Evolutionary conservation across 805 yeast species (phyloP).

Genomic region (Nakazawaea peltata): DNA sequence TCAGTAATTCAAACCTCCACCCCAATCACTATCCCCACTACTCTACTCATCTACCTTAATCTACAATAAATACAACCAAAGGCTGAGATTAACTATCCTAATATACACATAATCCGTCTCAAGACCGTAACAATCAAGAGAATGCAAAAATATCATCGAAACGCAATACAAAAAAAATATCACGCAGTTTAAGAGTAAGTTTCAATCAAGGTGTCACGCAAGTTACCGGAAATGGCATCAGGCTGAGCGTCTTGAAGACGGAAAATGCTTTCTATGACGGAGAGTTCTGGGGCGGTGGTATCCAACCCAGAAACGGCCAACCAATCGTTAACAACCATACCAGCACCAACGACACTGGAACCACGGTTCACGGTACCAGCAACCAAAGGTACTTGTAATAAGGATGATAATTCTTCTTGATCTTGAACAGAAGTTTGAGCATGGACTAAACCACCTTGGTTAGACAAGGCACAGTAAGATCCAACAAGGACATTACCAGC

Average conservation of each 20-base stretch:
- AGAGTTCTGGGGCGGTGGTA: constrained; percentile 97
- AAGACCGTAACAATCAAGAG: too few relatives aligned
- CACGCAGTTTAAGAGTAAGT: constrained; percentile 72
- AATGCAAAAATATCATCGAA: too few relatives aligned
- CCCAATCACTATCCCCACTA: too few relatives aligned
- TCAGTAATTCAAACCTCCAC: too few relatives aligned
- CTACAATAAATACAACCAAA: too few relatives aligned
- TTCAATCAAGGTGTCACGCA: constrained; percentile 89
- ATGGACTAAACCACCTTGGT: constrained; percentile 98
- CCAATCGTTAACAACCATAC: constrained; percentile 98
- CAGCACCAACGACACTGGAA: constrained; percentile 96
- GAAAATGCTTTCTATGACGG: constrained; percentile 95
- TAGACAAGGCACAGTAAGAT: constrained; percentile 87
- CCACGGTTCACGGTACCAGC: constrained; percentile 99
- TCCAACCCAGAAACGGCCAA: constrained; percentile 94
- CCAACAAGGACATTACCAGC: constrained; percentile 98
- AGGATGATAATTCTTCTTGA: constrained; percentile 93
- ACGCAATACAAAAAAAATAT: too few relatives aligned
- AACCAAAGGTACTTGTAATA: constrained; percentile 93
- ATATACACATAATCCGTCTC: too few relatives aligned
- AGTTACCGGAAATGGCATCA: constrained; percentile 72
- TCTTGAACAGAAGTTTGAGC: constrained; percentile 97
- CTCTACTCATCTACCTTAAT: too few relatives aligned
- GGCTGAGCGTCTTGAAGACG: constrained; percentile 88
- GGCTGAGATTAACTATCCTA: too few relatives aligned